These are phyloP conservation scores for Spongospora subterranea DNA, from an alignment of 208 protist genomes.

Conservation along the genomic window DNA sequence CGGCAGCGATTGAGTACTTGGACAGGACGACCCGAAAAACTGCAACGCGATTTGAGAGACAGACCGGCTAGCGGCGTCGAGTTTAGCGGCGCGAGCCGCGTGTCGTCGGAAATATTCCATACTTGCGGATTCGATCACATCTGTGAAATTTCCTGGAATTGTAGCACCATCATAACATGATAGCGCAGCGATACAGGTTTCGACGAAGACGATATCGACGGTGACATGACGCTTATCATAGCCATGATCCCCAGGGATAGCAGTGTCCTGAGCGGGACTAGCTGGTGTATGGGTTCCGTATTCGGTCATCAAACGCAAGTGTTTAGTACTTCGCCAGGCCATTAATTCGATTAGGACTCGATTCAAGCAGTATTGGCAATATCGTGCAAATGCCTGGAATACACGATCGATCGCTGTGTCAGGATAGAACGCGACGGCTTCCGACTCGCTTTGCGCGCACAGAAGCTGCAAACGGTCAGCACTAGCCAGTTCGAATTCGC, in stretches of 20 bases:
- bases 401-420: background rate
- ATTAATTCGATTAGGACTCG: background rate
- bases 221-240: background rate
- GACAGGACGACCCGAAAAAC: background rate
- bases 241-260: too few species aligned
- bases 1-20: background rate
- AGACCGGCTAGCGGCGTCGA: background rate
- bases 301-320: background rate
- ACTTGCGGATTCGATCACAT: background rate
- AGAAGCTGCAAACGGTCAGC: background rate
- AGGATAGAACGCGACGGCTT: background rate
- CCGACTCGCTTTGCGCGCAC: background rate
- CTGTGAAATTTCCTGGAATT: background rate
- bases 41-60: background rate
- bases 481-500: background rate
- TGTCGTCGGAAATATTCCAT: background rate
- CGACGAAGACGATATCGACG: constrained; percentile 51
- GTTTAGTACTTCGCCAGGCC: background rate
- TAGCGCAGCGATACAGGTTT: constrained; percentile 25
- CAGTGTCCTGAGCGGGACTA: too few species aligned
- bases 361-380: background rate
- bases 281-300: too few species aligned
- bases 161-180: constrained; percentile 19
- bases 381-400: background rate
- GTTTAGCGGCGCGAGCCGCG: background rate